Percentiles rank a stretch among this genome's conserved stretches.
Evolutionary conservation across 2,329 filamentous ascomycete species (phyloP).

Genomic region (Arthrobotrys sinensis): DNA sequence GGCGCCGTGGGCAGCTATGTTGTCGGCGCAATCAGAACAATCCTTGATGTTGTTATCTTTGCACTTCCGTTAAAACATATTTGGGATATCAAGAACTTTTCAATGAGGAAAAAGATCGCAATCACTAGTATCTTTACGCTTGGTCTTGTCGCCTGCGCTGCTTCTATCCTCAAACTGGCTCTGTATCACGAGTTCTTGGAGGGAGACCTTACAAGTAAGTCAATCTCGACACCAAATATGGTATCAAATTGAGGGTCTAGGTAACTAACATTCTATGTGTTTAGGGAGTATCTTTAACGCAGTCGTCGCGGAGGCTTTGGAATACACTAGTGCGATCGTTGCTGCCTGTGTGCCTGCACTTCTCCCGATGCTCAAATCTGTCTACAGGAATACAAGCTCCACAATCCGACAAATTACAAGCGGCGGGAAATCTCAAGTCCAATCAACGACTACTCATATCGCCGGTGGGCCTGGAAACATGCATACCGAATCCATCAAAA

Average conservation of each 20-base stretch:
- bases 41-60: constrained; percentile 51
- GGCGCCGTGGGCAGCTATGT: constrained; percentile 29
- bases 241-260: background rate
- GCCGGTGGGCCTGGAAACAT: constrained; percentile 21
- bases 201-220: constrained; percentile 54
- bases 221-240: background rate
- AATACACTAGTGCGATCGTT: constrained; percentile 53
- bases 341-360: constrained; percentile 55
- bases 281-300: constrained; percentile 43
- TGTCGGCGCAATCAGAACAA: constrained; percentile 33
- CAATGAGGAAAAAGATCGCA: constrained; percentile 49
- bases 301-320: constrained; percentile 42
- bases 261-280: background rate
- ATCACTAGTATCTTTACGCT: constrained; percentile 49
- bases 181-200: constrained; percentile 34
- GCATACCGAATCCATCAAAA: constrained; percentile 48
- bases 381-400: constrained; percentile 46
- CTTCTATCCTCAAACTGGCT: constrained; percentile 48
- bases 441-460: constrained; percentile 53
- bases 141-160: constrained; percentile 51
- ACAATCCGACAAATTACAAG: constrained; percentile 53
- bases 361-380: constrained; percentile 54
- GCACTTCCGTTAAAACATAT: constrained; percentile 56
- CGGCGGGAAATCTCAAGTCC: constrained; percentile 42
- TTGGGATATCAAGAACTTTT: constrained; percentile 56